Base-by-base conservation (phyloP, 2,329 filamentous ascomycete genomes). In the Monilinia polystroma region DNA sequence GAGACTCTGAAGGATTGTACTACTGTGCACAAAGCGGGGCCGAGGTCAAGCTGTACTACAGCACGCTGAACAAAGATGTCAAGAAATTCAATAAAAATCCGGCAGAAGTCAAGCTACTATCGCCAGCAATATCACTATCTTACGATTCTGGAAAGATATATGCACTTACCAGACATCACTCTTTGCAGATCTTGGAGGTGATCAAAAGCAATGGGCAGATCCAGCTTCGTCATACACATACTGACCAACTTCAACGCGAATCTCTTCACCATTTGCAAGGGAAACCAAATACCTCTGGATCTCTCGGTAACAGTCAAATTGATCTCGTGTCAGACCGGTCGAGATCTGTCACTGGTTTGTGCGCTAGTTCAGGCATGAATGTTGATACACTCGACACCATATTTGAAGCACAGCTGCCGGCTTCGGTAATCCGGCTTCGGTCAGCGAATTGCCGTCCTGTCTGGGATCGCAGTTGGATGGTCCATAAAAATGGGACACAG, bases 381-480 rank as follows among this genome's bases (percentile, higher is more conserved):
- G 70, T 72, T 35, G 72, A 76, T 55, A 74, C 71, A 45, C 58
- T 76, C 5, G 70, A 74, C 23, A 76, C 76, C 3, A 72, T 89
- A 1, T 86, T 90, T 66, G 82, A 86, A 68, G 86, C 83, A 0
- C 77, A 82, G 49, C 77, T 90, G n/a, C 79, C 81, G 0, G 79
- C 80, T 5, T 85, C 86, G 0, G 80, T 91, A 51, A 79, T 86
- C 26, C 83, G 81, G 66, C 84, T 91, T 66, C 80, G 81, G 6
- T 79, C 79, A 11, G 84, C 82, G 0, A 79, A 78, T 43, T 85
- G 83, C 6, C 81, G 85, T 55, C 74, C 73, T 12, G 53, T 69
- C 1, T 76, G 75, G 74, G 73, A 75, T 65, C 51, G 70, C 67
- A 59, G 66, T 57, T 72, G 70, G 73, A 54, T 53, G 16, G 35